These are phyloP conservation scores for Schizophyllum amplum DNA, from an alignment of 1,284 basidiomycete species.

Conservation along the genomic window DNA sequence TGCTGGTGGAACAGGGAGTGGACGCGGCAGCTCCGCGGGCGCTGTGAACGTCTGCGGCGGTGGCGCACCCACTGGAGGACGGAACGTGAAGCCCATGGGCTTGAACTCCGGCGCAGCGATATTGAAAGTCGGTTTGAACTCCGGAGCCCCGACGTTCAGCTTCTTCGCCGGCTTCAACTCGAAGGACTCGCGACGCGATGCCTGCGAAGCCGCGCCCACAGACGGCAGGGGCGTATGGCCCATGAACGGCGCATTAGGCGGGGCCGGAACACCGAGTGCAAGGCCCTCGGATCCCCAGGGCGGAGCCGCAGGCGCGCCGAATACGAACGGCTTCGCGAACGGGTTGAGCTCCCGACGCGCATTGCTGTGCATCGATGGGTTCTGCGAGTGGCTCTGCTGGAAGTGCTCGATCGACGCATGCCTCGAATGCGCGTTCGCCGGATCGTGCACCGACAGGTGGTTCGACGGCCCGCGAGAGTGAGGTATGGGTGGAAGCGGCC, in stretches of 20 bases:
- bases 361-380: slow-evolving; percentile 20
- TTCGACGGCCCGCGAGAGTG: slow-evolving; percentile 58
- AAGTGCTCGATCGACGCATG: slow-evolving; percentile 13
- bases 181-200: background rate
- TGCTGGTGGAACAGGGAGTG: slow-evolving; percentile 1
- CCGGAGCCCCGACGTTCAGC: slow-evolving; percentile 68
- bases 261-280: slow-evolving; percentile 19
- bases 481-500: slow-evolving; percentile 51
- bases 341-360: slow-evolving; percentile 52
- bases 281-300: background rate
- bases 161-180: slow-evolving; percentile 27
- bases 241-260: slow-evolving; percentile 28
- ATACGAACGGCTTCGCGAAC: slow-evolving; percentile 73
- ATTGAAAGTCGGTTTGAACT: slow-evolving; percentile 43
- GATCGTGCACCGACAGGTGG: slow-evolving; percentile 53
- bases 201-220: slow-evolving; percentile 24
- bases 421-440: slow-evolving; percentile 37
- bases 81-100: slow-evolving; percentile 66
- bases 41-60: slow-evolving; percentile 42
- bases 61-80: slow-evolving; percentile 47
- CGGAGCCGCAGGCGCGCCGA: slow-evolving; percentile 34
- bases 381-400: slow-evolving; percentile 15
- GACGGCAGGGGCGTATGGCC: slow-evolving; percentile 54
- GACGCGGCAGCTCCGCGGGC: slow-evolving; percentile 19
- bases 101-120: slow-evolving; percentile 72